Percentiles rank a stretch among this genome's conserved stretches.
phyloP scores from a whole-genome alignment of 176 grass and related monocot genomes.

The Oryza longistaminata region DNA sequence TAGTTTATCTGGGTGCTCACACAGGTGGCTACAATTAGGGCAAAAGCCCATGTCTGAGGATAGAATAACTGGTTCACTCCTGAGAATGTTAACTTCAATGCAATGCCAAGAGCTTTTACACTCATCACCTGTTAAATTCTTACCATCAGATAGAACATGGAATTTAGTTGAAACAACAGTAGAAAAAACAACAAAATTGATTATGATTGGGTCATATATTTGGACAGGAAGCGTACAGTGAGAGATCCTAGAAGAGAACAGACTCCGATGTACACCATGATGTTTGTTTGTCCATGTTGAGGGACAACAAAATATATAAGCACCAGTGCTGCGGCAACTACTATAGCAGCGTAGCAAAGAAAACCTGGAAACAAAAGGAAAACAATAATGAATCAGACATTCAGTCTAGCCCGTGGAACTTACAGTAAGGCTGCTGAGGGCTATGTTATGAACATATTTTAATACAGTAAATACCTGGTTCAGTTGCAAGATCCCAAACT shows the following conservation, averaged over 20 bases:
- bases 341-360: constrained; percentile 68
- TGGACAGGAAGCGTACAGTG: constrained; percentile 51
- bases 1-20: constrained; percentile 94
- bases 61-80: constrained; percentile 89
- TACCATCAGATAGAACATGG: constrained; percentile 34
- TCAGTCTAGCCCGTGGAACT: constrained; percentile 6
- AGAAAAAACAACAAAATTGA: constrained; percentile 23
- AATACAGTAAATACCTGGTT: constrained; percentile 67
- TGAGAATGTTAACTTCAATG: constrained; percentile 90
- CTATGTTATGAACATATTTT: constrained; percentile 2
- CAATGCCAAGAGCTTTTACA: constrained; percentile 92
- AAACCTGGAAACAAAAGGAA: constrained; percentile 64
- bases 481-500: constrained; percentile 95
- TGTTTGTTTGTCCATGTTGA: constrained; percentile 88
- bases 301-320: constrained; percentile 87
- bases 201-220: constrained; percentile 14
- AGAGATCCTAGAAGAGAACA: constrained; percentile 95
- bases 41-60: constrained; percentile 90
- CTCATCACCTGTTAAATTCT: constrained; percentile 78
- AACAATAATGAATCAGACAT: constrained; percentile 33
- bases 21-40: constrained; percentile 68
- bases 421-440: neutral
- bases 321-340: constrained; percentile 71
- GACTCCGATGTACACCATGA: constrained; percentile 92
- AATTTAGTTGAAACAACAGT: neutral